phyloP scores from a whole-genome alignment of 345 rosid genomes.

The Angophora floribunda region DNA sequence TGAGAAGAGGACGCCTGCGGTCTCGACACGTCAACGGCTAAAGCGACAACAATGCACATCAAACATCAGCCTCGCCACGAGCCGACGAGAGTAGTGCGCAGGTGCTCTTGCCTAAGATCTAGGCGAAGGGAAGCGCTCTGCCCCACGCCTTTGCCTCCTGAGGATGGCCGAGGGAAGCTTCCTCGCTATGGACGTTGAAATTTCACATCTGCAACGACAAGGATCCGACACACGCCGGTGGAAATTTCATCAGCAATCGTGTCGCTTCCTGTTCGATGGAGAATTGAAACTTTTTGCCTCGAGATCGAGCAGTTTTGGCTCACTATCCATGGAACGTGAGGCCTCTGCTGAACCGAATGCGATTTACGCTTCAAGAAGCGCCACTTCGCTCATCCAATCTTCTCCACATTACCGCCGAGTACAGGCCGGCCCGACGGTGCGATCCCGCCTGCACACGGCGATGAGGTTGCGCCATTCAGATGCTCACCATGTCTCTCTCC shows the following conservation, averaged over 20 bases:
- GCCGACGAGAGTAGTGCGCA: not conserved
- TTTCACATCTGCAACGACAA: not conserved
- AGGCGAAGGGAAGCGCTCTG: not conserved
- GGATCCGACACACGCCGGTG: not conserved
- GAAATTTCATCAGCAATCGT: not conserved
- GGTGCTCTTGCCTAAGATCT: not conserved
- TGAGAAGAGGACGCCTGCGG: not conserved
- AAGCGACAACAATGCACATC: not conserved
- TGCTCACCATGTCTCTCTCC: not conserved
- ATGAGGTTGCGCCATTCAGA: not conserved
- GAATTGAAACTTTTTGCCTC: not conserved
- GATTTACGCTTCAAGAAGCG: not conserved
- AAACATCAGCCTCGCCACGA: not conserved
- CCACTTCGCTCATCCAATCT: not conserved
- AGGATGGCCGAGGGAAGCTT: not conserved
- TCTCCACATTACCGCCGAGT: not conserved
- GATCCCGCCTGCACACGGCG: not conserved
- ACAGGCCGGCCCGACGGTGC: not conserved
- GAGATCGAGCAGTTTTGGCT: not conserved
- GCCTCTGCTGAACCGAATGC: not conserved
- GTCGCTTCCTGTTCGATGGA: not conserved
- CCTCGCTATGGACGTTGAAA: not conserved
- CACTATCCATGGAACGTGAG: not conserved
- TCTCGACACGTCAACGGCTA: not conserved
- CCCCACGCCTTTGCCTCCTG: rapidly evolving